phyloP scores from a whole-genome alignment of 805 yeast species.

The Sugiyamaella floridensis region DNA sequence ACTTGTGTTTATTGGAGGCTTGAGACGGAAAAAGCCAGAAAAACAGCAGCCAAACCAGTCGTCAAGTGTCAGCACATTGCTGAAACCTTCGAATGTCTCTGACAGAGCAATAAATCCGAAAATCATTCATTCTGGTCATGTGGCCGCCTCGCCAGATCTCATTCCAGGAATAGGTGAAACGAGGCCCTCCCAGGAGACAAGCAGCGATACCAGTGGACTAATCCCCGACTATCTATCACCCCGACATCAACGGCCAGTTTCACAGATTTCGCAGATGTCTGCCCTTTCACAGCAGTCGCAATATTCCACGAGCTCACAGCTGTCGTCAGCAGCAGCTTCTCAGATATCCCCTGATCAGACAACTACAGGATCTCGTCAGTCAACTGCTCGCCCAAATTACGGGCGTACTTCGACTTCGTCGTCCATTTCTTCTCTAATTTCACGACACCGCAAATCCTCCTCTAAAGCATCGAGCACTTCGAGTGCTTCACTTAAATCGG shows the following conservation, averaged over 20 bases:
- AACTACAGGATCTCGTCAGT: conserved; percentile 3
- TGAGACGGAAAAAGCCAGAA: background rate
- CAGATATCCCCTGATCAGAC: conserved; percentile 16
- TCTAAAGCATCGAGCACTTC: conserved; percentile 24
- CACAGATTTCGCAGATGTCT: conserved; percentile 47
- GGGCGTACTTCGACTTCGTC: conserved; percentile 24
- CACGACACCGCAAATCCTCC: conserved; percentile 15
- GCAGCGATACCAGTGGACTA: background rate
- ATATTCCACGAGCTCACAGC: conserved; percentile 37
- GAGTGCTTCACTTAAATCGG: conserved; percentile 23
- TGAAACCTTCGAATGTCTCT: background rate
- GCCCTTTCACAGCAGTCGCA: conserved; percentile 46
- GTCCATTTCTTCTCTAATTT: conserved; percentile 22
- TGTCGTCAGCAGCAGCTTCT: conserved; percentile 20
- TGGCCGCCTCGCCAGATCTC: background rate
- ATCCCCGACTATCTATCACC: background rate
- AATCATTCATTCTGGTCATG: background rate
- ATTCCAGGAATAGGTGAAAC: background rate
- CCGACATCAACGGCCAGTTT: conserved; percentile 38
- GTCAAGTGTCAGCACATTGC: background rate
- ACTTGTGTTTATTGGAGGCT: conserved; percentile 3
- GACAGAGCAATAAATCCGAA: background rate
- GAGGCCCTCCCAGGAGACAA: background rate
- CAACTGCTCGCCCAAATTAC: conserved; percentile 10
- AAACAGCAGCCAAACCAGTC: background rate